Conservation (phyloP, 164 flowering plant genomes). For the Vitis cinerea region DNA sequence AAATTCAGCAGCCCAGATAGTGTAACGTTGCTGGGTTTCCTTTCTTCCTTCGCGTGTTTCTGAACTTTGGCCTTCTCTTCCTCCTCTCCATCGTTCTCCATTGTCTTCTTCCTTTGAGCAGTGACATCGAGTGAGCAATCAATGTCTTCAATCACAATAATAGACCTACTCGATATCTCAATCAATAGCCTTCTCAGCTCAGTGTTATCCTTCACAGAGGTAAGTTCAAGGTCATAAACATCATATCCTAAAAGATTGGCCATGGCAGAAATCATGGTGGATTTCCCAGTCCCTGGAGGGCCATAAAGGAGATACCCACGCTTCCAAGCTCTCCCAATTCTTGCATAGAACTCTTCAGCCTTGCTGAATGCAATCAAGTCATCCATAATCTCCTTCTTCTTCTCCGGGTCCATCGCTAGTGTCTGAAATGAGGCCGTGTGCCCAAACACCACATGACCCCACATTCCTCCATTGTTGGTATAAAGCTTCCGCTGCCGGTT, state of each 20-base stretch:
- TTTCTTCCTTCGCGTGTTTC: conserved; percentile 7
- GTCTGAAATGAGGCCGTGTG: conserved; percentile 43
- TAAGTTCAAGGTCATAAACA: conserved; percentile 47
- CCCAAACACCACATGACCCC: conserved; percentile 52
- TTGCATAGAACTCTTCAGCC: conserved; percentile 37
- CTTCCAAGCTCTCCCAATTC: conserved; percentile 53
- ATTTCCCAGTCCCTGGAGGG: conserved; percentile 51
- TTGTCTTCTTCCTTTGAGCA: conserved; percentile 29
- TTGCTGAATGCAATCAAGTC: conserved; percentile 36
- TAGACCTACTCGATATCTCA: conserved; percentile 35
- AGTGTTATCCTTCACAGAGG: conserved; percentile 41
- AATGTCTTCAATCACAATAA: conserved; percentile 50
- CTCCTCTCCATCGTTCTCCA: conserved; percentile 6
- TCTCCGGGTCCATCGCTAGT: conserved; percentile 44
- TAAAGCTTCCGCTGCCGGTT: conserved; percentile 35
- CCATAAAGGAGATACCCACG: conserved; percentile 52
- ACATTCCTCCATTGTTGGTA: conserved; percentile 25
- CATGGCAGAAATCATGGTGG: conserved; percentile 61
- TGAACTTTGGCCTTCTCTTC: conserved; percentile 9
- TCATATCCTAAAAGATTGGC: conserved; percentile 48
- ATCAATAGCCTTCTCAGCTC: conserved; percentile 39
- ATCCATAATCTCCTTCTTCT: conserved; percentile 42
- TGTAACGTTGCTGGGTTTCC: conserved; percentile 22
- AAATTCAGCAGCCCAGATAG: conserved; percentile 31
- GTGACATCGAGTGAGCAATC: conserved; percentile 50